Conservation (phyloP, 176 grass and related monocot genomes). For the Hyparrhenia diplandra region DNA sequence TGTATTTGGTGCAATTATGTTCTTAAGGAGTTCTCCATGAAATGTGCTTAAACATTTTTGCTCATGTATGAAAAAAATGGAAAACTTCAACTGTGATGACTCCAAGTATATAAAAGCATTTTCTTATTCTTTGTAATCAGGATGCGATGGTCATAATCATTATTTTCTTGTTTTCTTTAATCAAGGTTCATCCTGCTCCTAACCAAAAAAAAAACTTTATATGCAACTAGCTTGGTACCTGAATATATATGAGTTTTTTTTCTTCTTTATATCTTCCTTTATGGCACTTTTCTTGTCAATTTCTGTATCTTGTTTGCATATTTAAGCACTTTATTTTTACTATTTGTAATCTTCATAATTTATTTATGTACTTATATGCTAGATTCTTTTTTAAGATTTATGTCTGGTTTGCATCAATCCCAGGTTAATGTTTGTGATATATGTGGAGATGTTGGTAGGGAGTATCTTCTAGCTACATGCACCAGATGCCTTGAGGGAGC, state of each 20-base stretch:
- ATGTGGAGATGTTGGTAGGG: conserved; percentile 92
- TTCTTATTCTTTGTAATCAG: background rate
- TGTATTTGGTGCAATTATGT: background rate
- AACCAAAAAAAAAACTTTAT: background rate
- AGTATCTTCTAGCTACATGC: conserved; percentile 88
- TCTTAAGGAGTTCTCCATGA: background rate
- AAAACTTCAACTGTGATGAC: background rate
- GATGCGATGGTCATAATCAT: background rate
- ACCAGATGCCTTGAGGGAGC: conserved; percentile 92
- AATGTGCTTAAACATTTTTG: background rate
- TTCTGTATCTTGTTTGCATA: background rate
- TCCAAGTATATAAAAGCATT: background rate
- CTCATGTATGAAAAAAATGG: background rate
- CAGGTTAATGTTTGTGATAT: conserved; percentile 99
- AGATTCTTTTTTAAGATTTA: conserved; percentile 21
- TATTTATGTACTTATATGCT: background rate
- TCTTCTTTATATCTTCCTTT: background rate
- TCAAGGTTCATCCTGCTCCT: background rate
- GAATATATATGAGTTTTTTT: background rate
- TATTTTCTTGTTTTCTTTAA: background rate
- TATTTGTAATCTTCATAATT: background rate
- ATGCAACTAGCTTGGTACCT: too few relatives aligned
- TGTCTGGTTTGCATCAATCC: conserved; percentile 11
- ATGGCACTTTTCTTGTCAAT: background rate
- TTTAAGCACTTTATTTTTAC: background rate